Base-by-base conservation (phyloP, 2,329 filamentous ascomycete species). In the Chrysosporium queenslandicum region DNA sequence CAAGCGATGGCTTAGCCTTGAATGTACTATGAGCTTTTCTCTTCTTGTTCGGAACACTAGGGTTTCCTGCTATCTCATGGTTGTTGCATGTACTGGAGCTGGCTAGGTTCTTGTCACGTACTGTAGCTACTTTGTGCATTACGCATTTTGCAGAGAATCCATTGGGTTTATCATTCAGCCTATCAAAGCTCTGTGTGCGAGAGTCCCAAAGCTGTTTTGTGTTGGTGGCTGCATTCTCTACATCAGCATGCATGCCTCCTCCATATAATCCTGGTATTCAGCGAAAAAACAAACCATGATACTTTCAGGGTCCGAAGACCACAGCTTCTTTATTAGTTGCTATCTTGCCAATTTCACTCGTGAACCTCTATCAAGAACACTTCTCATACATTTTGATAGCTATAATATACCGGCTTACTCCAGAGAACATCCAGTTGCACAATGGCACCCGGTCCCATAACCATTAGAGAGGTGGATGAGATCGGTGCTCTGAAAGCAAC, bases 401-500 rank as follows among this genome's bases (percentile, higher is more conserved):
- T n/a, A n/a, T n/a, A n/a, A n/a, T n/a, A n/a, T n/a, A n/a, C n/a
- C n/a, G n/a, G n/a, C n/a, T n/a, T n/a, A n/a, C n/a, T n/a, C n/a
- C n/a, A n/a, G n/a, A n/a, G n/a, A n/a, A n/a, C n/a, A 40, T 21
- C 48, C 36, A 29, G 14, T 50, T 34, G 14, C 18, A 56, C 2
- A 23, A 61, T 63, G 61, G 37, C 56, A 25, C 48, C 48, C 21
- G 46, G 51, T 40, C 36, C 29, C 18, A 46, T 68, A 18, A 61
- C 59, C n/a, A 60, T 70, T 30, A 62, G 49, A 12, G 67, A 70
- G 54, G 64, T 65, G 20, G 75, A 80, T 59, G 75, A 78, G 53
- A 72, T 75, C 18, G 76, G 76, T 21, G 70, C 69, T 54, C 62
- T 74, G 11, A 70, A 66, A 2, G 68, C 71, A 4, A 76, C 74